phyloP scores from a whole-genome alignment of 257 asterid species.

The Solanum raphanifolium region DNA sequence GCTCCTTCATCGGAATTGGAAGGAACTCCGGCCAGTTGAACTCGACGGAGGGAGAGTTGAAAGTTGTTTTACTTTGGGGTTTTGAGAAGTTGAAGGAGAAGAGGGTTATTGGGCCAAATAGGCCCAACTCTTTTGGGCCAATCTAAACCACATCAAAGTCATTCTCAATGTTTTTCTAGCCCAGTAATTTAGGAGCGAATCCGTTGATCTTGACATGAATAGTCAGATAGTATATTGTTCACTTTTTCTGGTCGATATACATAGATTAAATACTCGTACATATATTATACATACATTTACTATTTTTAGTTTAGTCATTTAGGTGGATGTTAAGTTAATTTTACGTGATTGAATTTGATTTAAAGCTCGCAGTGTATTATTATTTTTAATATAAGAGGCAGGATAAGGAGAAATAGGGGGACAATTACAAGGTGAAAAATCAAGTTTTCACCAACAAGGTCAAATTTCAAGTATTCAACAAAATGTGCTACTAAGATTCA shows the following conservation, averaged over 20 bases:
- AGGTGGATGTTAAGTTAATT: no score
- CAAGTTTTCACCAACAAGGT: neutral
- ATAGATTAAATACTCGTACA: no score
- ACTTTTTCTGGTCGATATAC: neutral
- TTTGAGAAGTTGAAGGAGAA: neutral
- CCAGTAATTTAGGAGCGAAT: neutral
- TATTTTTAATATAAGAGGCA: no score
- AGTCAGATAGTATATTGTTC: neutral
- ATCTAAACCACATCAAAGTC: neutral
- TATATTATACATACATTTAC: no score
- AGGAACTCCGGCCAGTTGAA: neutral
- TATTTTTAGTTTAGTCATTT: no score
- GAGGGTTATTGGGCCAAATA: neutral
- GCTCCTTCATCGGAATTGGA: conserved; percentile 6
- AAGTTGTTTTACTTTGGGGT: neutral
- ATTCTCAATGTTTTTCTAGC: neutral
- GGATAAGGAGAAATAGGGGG: no score
- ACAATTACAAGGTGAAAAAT: neutral
- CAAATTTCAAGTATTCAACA: no score
- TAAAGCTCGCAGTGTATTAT: accelerated
- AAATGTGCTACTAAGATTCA: neutral
- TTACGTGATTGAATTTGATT: neutral
- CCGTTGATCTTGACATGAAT: neutral
- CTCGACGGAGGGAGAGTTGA: neutral
- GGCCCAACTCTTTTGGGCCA: neutral